These are phyloP conservation scores for Jatropha curcas DNA, from an alignment of 345 rosid species.

Conservation along the genomic window DNA sequence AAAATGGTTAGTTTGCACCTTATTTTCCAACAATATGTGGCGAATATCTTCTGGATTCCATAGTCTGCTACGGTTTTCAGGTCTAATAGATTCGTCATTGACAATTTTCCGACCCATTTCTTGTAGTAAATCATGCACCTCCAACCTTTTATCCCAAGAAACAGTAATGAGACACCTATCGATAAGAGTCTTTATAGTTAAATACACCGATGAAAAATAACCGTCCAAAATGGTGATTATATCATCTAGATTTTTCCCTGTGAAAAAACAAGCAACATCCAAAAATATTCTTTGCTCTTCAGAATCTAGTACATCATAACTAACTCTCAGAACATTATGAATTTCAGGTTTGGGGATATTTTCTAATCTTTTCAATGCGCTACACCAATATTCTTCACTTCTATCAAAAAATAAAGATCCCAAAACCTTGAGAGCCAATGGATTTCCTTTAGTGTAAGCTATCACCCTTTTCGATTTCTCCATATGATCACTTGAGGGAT, in stretches of 20 bases:
- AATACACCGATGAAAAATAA: too few relatives aligned
- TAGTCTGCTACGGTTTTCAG: not conserved
- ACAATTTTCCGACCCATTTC: slow-evolving; percentile 1
- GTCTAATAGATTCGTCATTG: not conserved
- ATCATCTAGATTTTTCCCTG: too few relatives aligned
- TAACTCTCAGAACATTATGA: slow-evolving; percentile 1
- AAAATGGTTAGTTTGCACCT: too few relatives aligned
- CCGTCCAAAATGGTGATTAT: too few relatives aligned
- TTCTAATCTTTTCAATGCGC: not conserved
- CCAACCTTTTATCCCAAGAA: not conserved
- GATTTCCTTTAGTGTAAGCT: not conserved
- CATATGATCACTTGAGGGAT: not conserved
- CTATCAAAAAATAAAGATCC: not conserved
- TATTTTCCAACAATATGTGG: not conserved
- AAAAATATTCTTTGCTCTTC: not conserved
- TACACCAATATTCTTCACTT: not conserved
- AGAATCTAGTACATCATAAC: not conserved
- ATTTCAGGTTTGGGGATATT: not conserved
- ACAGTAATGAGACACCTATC: not conserved
- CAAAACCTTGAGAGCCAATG: not conserved
- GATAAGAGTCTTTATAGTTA: too few relatives aligned
- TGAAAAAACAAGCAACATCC: slow-evolving; percentile 11
- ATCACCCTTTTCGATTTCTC: not conserved
- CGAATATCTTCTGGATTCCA: not conserved
- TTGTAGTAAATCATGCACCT: not conserved